Evolutionary conservation across 345 rosid genomes (phyloP).

Genomic region (Reutealis trisperma): DNA sequence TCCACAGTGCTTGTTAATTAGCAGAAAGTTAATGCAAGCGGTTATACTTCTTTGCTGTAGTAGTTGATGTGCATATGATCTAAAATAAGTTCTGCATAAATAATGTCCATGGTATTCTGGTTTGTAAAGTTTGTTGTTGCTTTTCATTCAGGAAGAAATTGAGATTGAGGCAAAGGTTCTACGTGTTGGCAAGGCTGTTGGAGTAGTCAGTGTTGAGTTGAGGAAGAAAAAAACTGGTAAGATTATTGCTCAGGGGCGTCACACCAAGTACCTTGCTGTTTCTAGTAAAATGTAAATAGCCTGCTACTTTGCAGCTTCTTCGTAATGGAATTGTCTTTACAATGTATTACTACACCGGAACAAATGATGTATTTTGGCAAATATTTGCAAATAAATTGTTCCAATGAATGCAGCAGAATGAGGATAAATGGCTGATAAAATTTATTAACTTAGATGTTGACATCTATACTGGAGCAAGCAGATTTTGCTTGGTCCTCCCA

Average conservation of each 20-base stretch:
- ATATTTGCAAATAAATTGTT: neutral
- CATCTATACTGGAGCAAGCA: neutral
- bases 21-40: neutral
- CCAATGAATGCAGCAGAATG: neutral
- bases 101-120: neutral
- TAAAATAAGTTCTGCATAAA: neutral
- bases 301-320: neutral
- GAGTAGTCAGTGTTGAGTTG: slow-evolving; percentile 69
- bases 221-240: slow-evolving; percentile 82
- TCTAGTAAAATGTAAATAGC: slow-evolving; percentile 51
- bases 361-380: neutral
- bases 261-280: slow-evolving; percentile 71
- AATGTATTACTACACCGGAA: neutral
- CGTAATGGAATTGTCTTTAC: neutral
- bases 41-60: neutral
- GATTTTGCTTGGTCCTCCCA: neutral
- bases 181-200: slow-evolving; percentile 84
- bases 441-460: neutral
- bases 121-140: slow-evolving; percentile 2
- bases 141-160: slow-evolving; percentile 57
- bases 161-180: slow-evolving; percentile 62
- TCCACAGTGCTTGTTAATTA: neutral
- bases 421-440: neutral
- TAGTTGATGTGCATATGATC: neutral
- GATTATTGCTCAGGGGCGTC: slow-evolving; percentile 88